phyloP scores from a whole-genome alignment of 2,329 filamentous ascomycete genomes.

The Xylariaceae sp. region DNA sequence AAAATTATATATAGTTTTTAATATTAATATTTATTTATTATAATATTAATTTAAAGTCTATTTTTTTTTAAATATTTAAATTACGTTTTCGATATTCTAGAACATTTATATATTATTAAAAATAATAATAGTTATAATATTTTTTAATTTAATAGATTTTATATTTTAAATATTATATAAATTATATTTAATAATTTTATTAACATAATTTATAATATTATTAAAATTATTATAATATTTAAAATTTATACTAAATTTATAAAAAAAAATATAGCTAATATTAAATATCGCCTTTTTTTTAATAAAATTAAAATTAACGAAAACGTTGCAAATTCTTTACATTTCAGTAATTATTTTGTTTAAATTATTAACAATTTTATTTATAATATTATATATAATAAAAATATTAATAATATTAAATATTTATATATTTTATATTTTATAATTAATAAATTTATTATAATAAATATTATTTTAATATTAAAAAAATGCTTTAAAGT shows the following conservation, averaged over 20 bases:
- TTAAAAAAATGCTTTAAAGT: not conserved
- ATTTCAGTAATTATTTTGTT: not conserved
- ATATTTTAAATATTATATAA: not conserved
- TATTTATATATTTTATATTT: not conserved
- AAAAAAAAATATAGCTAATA: too few relatives aligned
- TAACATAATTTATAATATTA: not conserved
- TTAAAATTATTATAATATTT: not conserved
- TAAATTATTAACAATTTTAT: too few relatives aligned
- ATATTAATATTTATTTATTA: not conserved
- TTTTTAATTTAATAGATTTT: not conserved
- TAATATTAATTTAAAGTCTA: not conserved
- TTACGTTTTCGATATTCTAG: not conserved
- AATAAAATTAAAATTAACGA: too few relatives aligned
- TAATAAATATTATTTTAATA: not conserved
- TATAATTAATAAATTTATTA: not conserved
- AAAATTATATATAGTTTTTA: not conserved
- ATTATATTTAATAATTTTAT: not conserved
- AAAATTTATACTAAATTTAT: not conserved
- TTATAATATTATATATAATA: conserved; percentile 1
- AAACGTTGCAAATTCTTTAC: not conserved
- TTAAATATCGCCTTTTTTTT: too few relatives aligned
- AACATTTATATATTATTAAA: not conserved
- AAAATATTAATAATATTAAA: not conserved
- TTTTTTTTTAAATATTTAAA: not conserved
- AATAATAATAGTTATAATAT: not conserved